These are phyloP conservation scores for Platanthera guangdongensis DNA, from an alignment of 106 monocot genomes.

Conservation along the genomic window DNA sequence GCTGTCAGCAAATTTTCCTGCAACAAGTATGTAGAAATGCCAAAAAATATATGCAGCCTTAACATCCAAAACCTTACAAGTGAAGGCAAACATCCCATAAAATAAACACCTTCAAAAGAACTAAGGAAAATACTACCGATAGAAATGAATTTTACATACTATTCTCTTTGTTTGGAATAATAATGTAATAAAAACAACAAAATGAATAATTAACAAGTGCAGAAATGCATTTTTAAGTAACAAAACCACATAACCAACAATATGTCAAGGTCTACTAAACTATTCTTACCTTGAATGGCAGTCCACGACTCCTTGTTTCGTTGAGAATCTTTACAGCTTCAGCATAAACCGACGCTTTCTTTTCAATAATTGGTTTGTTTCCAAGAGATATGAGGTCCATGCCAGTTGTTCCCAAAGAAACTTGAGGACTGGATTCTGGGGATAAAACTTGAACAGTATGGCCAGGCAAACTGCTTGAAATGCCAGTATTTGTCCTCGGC, in stretches of 20 bases:
- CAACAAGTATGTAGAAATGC: neutral
- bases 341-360: constrained; percentile 84
- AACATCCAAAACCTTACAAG: neutral
- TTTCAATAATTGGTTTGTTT: constrained; percentile 59
- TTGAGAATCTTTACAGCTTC: constrained; percentile 69
- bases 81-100: neutral
- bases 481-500: constrained; percentile 58
- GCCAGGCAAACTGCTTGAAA: constrained; percentile 28
- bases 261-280: neutral
- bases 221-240: neutral
- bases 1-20: neutral
- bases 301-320: constrained; percentile 63
- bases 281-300: constrained; percentile 75
- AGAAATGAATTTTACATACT: neutral
- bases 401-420: constrained; percentile 26
- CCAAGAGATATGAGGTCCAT: constrained; percentile 31
- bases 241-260: neutral
- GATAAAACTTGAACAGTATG: constrained; percentile 38
- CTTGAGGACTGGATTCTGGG: constrained; percentile 40
- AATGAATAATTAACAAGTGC: neutral
- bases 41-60: neutral
- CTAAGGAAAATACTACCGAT: neutral
- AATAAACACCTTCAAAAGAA: neutral
- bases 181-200: neutral
- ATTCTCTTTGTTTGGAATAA: neutral